A percentile compares a stretch with the other conserved stretches of the same genome.
Conservation (phyloP, 2,329 filamentous ascomycete species). For the Aspergillus glaucus region DNA sequence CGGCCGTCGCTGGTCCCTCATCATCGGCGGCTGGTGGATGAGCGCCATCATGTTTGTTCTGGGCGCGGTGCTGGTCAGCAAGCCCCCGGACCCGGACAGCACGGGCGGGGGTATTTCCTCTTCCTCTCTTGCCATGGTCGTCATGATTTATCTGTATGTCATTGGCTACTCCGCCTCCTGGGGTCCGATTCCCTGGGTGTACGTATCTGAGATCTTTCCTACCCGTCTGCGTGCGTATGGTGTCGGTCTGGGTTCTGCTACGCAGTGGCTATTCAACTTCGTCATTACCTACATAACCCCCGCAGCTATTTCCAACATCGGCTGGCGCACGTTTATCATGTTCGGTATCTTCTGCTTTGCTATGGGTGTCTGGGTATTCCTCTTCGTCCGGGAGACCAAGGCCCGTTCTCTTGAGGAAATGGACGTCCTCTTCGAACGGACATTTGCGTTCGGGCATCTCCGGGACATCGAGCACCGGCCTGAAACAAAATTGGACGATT, state of each 20-base stretch:
- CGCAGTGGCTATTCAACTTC: constrained; percentile 39
- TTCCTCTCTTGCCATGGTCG: constrained; percentile 33
- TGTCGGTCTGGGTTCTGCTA: constrained; percentile 33
- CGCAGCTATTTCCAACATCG: constrained; percentile 32
- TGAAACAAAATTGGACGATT: no score
- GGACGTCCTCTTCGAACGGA: constrained; percentile 23
- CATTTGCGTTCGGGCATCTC: background rate
- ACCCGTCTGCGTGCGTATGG: constrained; percentile 36
- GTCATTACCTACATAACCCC: constrained; percentile 38
- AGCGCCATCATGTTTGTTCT: constrained; percentile 36
- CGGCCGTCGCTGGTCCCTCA: constrained; percentile 29
- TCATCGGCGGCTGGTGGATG: constrained; percentile 31
- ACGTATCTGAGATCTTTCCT: constrained; percentile 32
- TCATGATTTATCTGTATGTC: constrained; percentile 43
- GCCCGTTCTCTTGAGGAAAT: constrained; percentile 35
- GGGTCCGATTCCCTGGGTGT: constrained; percentile 29
- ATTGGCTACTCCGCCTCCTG: constrained; percentile 22
- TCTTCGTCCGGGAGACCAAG: constrained; percentile 37
- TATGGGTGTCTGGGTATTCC: constrained; percentile 28
- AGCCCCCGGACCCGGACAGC: constrained; percentile 23
- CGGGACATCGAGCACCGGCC: background rate
- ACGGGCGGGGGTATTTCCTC: constrained; percentile 19
- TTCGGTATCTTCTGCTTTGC: constrained; percentile 36
- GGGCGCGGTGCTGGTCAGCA: constrained; percentile 25
- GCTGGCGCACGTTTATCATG: constrained; percentile 37